phyloP scores from a whole-genome alignment of 139 green algal species.

The Microglena sp. region DNA sequence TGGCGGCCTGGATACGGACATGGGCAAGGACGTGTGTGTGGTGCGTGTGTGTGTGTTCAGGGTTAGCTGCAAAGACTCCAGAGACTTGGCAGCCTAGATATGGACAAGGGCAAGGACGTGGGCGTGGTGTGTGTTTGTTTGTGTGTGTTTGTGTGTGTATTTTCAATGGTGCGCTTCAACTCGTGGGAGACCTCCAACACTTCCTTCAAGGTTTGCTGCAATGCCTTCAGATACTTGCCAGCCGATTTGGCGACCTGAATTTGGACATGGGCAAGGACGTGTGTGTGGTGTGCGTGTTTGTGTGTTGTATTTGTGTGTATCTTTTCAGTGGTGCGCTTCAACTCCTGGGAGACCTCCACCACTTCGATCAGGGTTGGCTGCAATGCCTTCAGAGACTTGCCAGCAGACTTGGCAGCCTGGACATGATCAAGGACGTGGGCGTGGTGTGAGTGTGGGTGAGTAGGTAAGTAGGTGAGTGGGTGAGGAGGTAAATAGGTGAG shows the following conservation, averaged over 20 bases:
- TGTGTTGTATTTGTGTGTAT: no score
- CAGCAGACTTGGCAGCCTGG: slow-evolving; percentile 86
- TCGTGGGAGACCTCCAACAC: slow-evolving; percentile 78
- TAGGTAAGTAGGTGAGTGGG: no score
- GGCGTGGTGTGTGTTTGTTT: no score
- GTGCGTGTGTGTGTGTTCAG: not conserved
- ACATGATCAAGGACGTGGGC: no score
- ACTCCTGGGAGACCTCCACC: slow-evolving; percentile 71
- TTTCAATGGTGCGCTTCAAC: slow-evolving; percentile 80
- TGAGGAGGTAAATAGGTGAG: no score
- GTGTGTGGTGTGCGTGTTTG: no score
- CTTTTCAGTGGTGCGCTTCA: slow-evolving; percentile 80
- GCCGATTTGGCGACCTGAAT: slow-evolving; percentile 87
- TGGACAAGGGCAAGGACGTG: no score
- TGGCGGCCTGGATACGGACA: slow-evolving; percentile 80
- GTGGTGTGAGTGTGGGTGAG: no score
- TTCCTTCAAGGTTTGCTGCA: slow-evolving; percentile 93
- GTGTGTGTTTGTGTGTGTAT: no score
- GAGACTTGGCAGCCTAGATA: no score
- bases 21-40: not conserved
- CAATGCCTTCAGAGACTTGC: slow-evolving; percentile 71
- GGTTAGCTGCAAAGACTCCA: not conserved
- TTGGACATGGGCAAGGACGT: no score
- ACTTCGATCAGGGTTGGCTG: slow-evolving; percentile 92
- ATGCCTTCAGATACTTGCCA: slow-evolving; percentile 65